These are phyloP conservation scores for Rubia yunnanensis DNA, from an alignment of 257 asterid genomes.

Conservation along the genomic window DNA sequence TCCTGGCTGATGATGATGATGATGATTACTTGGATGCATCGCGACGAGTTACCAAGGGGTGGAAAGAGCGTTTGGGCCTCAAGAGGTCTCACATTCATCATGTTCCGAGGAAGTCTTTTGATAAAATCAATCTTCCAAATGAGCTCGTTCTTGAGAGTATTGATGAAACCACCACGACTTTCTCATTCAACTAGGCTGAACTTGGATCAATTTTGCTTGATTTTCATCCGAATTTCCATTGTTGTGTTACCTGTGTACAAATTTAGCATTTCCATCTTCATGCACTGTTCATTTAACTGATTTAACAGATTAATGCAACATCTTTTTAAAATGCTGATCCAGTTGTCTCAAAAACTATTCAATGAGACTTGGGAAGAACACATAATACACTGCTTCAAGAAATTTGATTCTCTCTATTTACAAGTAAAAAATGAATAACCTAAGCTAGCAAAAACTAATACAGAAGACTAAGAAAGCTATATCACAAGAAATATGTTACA, in stretches of 20 bases:
- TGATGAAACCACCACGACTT: constrained; percentile 38
- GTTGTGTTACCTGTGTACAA: constrained; percentile 4
- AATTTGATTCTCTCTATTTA: constrained; percentile 7
- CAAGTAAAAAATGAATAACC: neutral
- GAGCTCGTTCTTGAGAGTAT: constrained; percentile 40
- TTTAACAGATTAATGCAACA: neutral
- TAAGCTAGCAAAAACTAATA: neutral
- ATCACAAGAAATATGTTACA: constrained; percentile 5
- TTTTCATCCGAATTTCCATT: neutral
- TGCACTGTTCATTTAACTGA: neutral
- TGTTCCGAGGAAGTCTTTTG: constrained; percentile 30
- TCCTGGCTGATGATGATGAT: constrained; percentile 41
- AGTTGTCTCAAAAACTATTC: too few relatives aligned
- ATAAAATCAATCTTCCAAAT: constrained; percentile 9
- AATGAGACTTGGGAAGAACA: too few relatives aligned
- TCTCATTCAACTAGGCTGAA: constrained; percentile 12
- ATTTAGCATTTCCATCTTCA: neutral
- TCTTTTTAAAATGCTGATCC: neutral
- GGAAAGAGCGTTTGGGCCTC: constrained; percentile 66
- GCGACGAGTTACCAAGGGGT: constrained; percentile 28
- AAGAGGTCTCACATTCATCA: constrained; percentile 35
- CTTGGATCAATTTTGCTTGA: neutral
- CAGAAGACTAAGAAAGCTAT: neutral
- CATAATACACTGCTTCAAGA: neutral
- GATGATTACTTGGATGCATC: constrained; percentile 37